Conservation (phyloP, 2,329 filamentous ascomycete genomes). For the Incumbomyces delicatus region DNA sequence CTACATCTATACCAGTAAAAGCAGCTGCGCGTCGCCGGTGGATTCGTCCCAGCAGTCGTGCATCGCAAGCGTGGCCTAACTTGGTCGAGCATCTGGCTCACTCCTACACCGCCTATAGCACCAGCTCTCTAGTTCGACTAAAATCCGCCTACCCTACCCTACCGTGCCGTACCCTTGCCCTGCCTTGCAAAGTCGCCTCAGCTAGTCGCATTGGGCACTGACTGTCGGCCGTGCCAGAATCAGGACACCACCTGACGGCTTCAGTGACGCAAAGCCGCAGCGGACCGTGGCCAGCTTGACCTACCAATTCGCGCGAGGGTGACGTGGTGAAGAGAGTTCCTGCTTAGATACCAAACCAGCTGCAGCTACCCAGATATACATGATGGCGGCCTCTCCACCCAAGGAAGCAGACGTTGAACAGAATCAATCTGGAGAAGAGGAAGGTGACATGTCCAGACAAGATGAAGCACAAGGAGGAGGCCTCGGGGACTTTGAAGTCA, state of each 20-base stretch:
- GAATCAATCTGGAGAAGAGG: slow-evolving; percentile 83
- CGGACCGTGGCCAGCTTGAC: not conserved
- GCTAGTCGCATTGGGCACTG: slow-evolving; percentile 7
- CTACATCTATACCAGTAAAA: slow-evolving; percentile 1
- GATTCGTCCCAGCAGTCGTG: slow-evolving; percentile 4
- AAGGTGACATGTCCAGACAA: slow-evolving; percentile 75
- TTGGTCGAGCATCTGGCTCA: slow-evolving; percentile 1
- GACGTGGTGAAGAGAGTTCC: not conserved
- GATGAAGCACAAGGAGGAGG: slow-evolving; percentile 60
- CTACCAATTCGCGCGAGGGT: slow-evolving; percentile 2
- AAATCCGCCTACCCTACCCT: not conserved
- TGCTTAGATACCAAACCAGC: slow-evolving; percentile 16
- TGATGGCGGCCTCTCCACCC: slow-evolving; percentile 92
- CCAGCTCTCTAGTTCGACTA: not conserved
- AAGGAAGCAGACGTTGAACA: slow-evolving; percentile 78
- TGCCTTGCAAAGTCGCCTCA: slow-evolving; percentile 2
- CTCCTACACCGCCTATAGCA: slow-evolving; percentile 4
- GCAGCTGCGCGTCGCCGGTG: slow-evolving; percentile 1
- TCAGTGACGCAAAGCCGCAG: slow-evolving; percentile 7
- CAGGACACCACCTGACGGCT: slow-evolving; percentile 5
- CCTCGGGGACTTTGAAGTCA: slow-evolving; percentile 92
- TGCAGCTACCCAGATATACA: slow-evolving; percentile 48
- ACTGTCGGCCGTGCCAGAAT: not conserved
- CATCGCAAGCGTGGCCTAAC: slow-evolving; percentile 6
- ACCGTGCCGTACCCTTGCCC: slow-evolving; percentile 1